Base-by-base conservation (phyloP, 1,284 basidiomycete genomes). In the Agaricales sp. region DNA sequence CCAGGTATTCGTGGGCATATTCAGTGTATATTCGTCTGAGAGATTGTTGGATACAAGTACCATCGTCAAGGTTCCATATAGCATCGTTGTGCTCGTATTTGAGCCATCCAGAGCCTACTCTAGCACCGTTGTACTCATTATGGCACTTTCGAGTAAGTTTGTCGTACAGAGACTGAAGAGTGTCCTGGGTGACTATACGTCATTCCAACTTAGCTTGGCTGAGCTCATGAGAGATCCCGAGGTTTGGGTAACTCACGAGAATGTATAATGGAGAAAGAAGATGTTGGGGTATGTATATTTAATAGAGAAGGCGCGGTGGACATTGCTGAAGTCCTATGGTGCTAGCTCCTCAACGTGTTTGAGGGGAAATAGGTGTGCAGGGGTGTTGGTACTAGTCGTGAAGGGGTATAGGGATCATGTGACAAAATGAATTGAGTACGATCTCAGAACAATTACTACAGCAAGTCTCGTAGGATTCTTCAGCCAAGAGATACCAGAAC, bases 31-130 rank as follows among this genome's bases (percentile, higher is more conserved):
- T 2, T 37, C 14, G 13, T n/a, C n/a, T n/a, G n/a, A n/a, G n/a
- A n/a, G n/a, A n/a, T n/a, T n/a, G n/a, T n/a, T n/a, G n/a, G n/a
- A n/a, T 3, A 23, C 45, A 61, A 69, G 50, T 56, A 81, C 87
- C 86, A 57, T 90, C 87, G 58, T 89, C 85, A 4, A 90, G 64
- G 59, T 87, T 85, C 84, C 87, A 90, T 39, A 83, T 64, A 0
- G 77, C 68, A n/a, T 73, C 74, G 54, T 78, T 78, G 70, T 79
- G 88, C 51, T 82, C 75, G 59, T 90, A 90, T 58, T 88, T 90
- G 46, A 90, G 69, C 85, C 86, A 89, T 24, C 85, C 84, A 20
- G 82, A 67, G 18, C 77, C 78, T 18, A 90, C 75, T 19, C 74
- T 74, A 52, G 74, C 64, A 11, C 76, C 75, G 50, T 71, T 66